Conservation (phyloP, 306 rosid genomes). For the Canavalia gladiata region DNA sequence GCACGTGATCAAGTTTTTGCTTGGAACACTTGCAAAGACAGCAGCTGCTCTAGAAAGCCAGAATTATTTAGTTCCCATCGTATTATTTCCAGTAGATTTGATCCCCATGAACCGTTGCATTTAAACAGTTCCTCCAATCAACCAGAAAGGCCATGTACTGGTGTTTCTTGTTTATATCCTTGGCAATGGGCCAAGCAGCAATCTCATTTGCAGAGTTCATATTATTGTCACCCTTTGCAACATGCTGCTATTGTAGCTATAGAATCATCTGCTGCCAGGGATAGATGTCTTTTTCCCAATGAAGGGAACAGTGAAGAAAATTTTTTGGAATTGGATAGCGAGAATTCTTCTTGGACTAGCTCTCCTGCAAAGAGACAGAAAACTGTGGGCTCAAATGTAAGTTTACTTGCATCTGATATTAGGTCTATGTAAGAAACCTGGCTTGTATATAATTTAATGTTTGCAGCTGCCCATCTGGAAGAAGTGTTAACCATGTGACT, state of each 20-base stretch:
- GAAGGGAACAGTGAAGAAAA: slow-evolving; percentile 49
- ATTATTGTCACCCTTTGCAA: slow-evolving; percentile 73
- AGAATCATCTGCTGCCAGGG: slow-evolving; percentile 91
- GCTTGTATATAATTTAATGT: background rate
- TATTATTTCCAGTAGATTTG: slow-evolving; percentile 44
- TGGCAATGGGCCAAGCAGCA: slow-evolving; percentile 76
- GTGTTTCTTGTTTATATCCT: slow-evolving; percentile 74
- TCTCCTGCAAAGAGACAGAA: slow-evolving; percentile 78
- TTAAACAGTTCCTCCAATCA: slow-evolving; percentile 44
- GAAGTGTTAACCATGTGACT: slow-evolving; percentile 2
- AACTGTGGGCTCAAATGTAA: slow-evolving; percentile 59
- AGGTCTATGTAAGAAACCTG: slow-evolving; percentile 35
- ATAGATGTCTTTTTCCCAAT: slow-evolving; percentile 66
- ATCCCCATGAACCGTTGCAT: slow-evolving; percentile 40
- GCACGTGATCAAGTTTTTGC: slow-evolving; percentile 72
- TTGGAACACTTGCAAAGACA: slow-evolving; percentile 52
- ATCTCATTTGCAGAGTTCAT: slow-evolving; percentile 49
- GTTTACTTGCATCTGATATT: slow-evolving; percentile 40
- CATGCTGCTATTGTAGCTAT: slow-evolving; percentile 91
- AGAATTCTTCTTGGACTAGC: slow-evolving; percentile 47
- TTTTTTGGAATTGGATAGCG: slow-evolving; percentile 51
- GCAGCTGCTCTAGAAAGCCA: slow-evolving; percentile 45
- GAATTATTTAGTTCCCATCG: slow-evolving; percentile 46
- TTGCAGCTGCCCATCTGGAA: background rate
- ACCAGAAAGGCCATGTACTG: slow-evolving; percentile 45